phyloP scores from a whole-genome alignment of 805 yeast genomes.

The Candida corydali region DNA sequence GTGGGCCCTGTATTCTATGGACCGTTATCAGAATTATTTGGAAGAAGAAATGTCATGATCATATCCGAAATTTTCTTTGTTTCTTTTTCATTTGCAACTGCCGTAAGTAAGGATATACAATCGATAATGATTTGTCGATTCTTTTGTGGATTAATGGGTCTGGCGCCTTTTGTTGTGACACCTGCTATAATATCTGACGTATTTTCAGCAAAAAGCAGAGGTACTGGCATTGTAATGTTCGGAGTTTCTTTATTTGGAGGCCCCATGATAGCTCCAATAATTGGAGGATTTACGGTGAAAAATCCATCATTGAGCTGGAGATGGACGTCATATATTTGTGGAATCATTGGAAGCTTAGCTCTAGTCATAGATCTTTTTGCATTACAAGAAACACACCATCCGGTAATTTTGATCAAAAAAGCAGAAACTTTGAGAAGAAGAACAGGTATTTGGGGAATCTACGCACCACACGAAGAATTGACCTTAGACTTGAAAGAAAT shows the following conservation, averaged over 20 bases:
- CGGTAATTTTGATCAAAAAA: conserved; percentile 28
- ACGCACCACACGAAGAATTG: conserved; percentile 36
- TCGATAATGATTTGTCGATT: conserved; percentile 74
- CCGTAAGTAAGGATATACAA: conserved; percentile 75
- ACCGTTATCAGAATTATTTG: conserved; percentile 24
- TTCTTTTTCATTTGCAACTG: conserved; percentile 57
- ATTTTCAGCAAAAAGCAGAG: conserved; percentile 63
- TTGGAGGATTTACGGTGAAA: conserved; percentile 40
- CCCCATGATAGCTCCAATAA: conserved; percentile 78
- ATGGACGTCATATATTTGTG: conserved; percentile 52
- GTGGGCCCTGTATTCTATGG: conserved; percentile 88
- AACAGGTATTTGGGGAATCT: conserved; percentile 41
- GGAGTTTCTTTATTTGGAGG: conserved; percentile 72
- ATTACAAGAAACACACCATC: conserved; percentile 39
- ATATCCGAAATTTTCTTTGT: conserved; percentile 35
- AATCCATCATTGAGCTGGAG: conserved; percentile 48
- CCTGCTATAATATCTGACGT: conserved; percentile 87
- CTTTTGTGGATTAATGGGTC: conserved; percentile 76
- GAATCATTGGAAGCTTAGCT: conserved; percentile 32
- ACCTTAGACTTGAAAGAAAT: conserved; percentile 27
- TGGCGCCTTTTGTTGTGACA: conserved; percentile 77
- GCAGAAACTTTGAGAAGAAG: conserved; percentile 36
- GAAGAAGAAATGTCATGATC: conserved; percentile 41
- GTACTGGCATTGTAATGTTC: conserved; percentile 69
- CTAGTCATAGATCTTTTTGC: conserved; percentile 26